Evolutionary conservation across 2,329 filamentous ascomycete species (phyloP).

Genomic region (Cryphonectria radicalis): DNA sequence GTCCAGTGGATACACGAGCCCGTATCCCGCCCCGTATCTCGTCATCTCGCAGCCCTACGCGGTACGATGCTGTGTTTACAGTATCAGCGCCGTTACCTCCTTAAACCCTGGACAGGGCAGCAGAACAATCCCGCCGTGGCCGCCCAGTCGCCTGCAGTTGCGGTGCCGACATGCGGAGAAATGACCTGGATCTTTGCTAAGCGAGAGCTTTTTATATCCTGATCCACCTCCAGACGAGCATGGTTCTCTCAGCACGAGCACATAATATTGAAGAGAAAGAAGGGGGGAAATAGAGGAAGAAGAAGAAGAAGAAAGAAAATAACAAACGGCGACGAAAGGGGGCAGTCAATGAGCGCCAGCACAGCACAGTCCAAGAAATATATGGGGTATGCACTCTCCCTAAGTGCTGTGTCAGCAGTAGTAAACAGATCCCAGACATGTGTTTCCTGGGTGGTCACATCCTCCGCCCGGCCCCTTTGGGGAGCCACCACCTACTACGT

Average conservation of each 20-base stretch:
- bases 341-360: not conserved
- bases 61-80: not conserved
- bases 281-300: no score
- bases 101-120: not conserved
- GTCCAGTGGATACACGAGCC: slow-evolving; percentile 8
- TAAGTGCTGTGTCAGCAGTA: not conserved
- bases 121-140: not conserved
- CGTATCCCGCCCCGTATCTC: not conserved
- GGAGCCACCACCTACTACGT: not conserved
- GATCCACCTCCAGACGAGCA: slow-evolving; percentile 5
- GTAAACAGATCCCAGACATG: not conserved
- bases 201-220: slow-evolving; percentile 26
- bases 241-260: not conserved
- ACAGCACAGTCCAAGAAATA: not conserved
- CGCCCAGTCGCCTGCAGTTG: not conserved
- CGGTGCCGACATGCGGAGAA: not conserved
- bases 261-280: not conserved
- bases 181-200: not conserved
- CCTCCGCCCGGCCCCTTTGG: not conserved
- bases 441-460: not conserved
- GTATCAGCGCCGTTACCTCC: not conserved
- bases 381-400: not conserved
- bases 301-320: no score
- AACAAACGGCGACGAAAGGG: not conserved
- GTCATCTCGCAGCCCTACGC: slow-evolving; percentile 1